These are phyloP conservation scores for Heimioporus sp. DNA, from an alignment of 768 basidiomycete genomes.

Conservation along the genomic window DNA sequence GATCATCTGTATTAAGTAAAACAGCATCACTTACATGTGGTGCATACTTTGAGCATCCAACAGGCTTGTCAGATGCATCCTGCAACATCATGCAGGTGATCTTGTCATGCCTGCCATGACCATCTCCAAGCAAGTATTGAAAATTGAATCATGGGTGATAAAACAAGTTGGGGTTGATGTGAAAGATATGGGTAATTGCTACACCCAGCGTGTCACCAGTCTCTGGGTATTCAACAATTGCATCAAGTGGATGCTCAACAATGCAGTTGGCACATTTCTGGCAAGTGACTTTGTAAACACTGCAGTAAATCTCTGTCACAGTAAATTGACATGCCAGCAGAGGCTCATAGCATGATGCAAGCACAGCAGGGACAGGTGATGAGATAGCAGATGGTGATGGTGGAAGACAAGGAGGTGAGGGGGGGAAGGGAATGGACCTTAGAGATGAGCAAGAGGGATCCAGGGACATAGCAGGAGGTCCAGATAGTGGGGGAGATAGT, in stretches of 20 bases:
- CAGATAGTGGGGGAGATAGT: too few relatives aligned
- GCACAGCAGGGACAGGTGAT: neutral
- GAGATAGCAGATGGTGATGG: neutral
- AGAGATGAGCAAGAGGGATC: neutral
- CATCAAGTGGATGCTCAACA: neutral
- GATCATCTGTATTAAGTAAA: too few relatives aligned
- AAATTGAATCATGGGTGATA: neutral
- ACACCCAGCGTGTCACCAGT: neutral
- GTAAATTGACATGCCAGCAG: neutral
- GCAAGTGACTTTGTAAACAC: neutral
- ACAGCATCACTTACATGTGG: neutral
- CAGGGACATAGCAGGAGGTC: neutral
- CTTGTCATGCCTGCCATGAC: neutral
- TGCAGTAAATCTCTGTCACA: neutral
- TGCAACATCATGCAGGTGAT: neutral
- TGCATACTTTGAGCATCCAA: neutral
- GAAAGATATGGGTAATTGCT: neutral
- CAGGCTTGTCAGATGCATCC: neutral
- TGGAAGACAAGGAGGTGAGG: too few relatives aligned
- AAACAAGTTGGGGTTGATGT: neutral
- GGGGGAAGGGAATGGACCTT: too few relatives aligned
- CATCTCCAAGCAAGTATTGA: constrained; percentile 2
- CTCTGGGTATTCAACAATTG: neutral
- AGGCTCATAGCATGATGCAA: neutral
- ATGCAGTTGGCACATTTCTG: neutral